A percentile compares a stretch with the other conserved stretches of the same genome.
These are phyloP conservation scores for Annulohypoxylon bovei DNA, from an alignment of 495 filamentous ascomycete species.

Conservation along the genomic window DNA sequence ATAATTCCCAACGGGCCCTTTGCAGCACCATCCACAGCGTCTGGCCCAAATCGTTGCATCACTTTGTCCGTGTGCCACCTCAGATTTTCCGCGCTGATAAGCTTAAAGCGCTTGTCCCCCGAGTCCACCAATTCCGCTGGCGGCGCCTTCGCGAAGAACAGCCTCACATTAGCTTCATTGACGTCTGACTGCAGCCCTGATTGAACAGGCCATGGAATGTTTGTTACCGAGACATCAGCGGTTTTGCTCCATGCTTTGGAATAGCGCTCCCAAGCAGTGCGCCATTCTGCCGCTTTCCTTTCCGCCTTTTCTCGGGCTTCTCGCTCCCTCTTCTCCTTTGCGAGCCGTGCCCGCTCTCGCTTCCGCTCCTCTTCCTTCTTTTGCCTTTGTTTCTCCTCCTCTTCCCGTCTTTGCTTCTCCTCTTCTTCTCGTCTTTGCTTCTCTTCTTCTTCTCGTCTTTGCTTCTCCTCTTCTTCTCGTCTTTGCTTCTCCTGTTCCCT, in stretches of 20 bases:
- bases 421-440: neutral
- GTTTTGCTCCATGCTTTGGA: constrained; percentile 3
- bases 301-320: constrained; percentile 18
- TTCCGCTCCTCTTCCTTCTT: constrained; percentile 9
- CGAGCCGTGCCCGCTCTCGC: constrained; percentile 9
- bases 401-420: neutral
- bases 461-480: neutral
- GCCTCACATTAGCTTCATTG: constrained; percentile 22
- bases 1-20: constrained; percentile 8
- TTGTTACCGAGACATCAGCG: neutral
- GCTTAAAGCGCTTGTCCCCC: constrained; percentile 47
- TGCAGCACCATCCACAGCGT: constrained; percentile 2
- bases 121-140: constrained; percentile 4
- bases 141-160: constrained; percentile 29
- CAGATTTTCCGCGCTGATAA: constrained; percentile 46
- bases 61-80: constrained; percentile 39
- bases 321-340: constrained; percentile 1
- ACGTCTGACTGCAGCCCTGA: constrained; percentile 26
- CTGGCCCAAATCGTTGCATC: constrained; percentile 27
- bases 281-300: constrained; percentile 21
- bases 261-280: constrained; percentile 11
- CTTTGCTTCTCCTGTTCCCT: neutral
- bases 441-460: neutral
- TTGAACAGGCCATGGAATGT: constrained; percentile 23
- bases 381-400: neutral